phyloP scores from a whole-genome alignment of 2,329 filamentous ascomycete genomes.

The Cyclaneusma minus region DNA sequence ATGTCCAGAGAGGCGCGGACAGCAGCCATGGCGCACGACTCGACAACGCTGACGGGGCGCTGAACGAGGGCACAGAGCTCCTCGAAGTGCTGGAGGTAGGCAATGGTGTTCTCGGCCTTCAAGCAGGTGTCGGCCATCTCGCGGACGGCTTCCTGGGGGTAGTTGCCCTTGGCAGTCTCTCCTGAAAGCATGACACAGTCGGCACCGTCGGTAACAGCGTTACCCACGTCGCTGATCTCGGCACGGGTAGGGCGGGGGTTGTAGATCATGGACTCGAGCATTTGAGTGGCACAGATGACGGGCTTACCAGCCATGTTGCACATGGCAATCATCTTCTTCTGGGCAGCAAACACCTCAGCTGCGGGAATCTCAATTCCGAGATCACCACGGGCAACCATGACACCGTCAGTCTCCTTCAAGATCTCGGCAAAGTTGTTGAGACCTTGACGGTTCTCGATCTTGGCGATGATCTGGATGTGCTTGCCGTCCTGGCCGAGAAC shows the following conservation, averaged over 20 bases:
- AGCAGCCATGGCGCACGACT: constrained; percentile 94
- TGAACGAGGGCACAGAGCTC: constrained; percentile 75
- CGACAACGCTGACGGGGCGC: constrained; percentile 72
- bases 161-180: constrained; percentile 95
- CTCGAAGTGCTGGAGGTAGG: constrained; percentile 92
- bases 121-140: constrained; percentile 99
- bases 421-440: constrained; percentile 99
- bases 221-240: constrained; percentile 96
- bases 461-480: constrained; percentile 98
- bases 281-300: constrained; percentile 97
- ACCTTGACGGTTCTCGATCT: constrained; percentile 99
- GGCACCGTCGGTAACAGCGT: constrained; percentile 91
- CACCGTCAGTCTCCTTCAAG: constrained; percentile 86
- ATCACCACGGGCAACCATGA: constrained; percentile 99
- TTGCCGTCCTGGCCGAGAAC: constrained; percentile 84
- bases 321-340: constrained; percentile 99
- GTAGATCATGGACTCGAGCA: constrained; percentile 99
- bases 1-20: constrained; percentile 92
- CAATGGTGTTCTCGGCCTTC: constrained; percentile 92
- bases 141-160: constrained; percentile 78
- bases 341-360: constrained; percentile 94
- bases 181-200: constrained; percentile 99
- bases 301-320: constrained; percentile 99
- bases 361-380: constrained; percentile 97
- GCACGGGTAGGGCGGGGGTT: constrained; percentile 96